Conservation (phyloP, 73 alveolate species). For the Durusdinium trenchii region DNA sequence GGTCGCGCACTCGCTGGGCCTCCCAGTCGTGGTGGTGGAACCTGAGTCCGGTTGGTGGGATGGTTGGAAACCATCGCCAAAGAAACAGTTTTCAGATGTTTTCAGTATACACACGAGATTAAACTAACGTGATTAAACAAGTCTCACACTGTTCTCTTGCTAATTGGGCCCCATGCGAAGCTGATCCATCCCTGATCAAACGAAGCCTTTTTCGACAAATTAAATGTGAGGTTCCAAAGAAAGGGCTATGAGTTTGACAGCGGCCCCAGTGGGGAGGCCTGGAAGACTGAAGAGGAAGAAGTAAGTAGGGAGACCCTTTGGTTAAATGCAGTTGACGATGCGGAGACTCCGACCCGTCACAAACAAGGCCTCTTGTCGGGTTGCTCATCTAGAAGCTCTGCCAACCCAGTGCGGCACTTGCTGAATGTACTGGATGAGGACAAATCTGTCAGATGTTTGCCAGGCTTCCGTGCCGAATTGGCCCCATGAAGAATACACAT, state of each 20-base stretch:
- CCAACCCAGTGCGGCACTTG: conserved; percentile 75
- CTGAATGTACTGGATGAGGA: conserved; percentile 90
- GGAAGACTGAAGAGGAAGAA: background rate
- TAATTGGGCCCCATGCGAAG: no score
- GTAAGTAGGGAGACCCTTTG: no score
- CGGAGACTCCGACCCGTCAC: no score
- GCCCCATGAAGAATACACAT: background rate
- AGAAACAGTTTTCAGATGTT: background rate
- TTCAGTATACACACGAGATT: background rate
- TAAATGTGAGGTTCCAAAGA: conserved; percentile 62
- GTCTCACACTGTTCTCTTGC: no score
- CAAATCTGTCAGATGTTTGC: background rate
- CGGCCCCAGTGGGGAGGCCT: conserved; percentile 67
- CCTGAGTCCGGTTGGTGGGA: background rate
- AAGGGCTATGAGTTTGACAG: conserved; percentile 90
- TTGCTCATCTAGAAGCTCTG: conserved; percentile 27
- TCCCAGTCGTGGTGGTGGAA: background rate
- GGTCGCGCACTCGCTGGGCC: conserved; percentile 40
- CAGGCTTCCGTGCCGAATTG: background rate
- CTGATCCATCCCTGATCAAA: no score
- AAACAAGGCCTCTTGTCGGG: conserved; percentile 76
- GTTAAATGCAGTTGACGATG: no score
- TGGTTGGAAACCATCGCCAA: background rate
- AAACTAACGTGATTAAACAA: no score
- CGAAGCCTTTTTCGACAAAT: no score